These are phyloP conservation scores for Claviceps maximensis DNA, from an alignment of 2,329 filamentous ascomycete genomes.

Conservation along the genomic window DNA sequence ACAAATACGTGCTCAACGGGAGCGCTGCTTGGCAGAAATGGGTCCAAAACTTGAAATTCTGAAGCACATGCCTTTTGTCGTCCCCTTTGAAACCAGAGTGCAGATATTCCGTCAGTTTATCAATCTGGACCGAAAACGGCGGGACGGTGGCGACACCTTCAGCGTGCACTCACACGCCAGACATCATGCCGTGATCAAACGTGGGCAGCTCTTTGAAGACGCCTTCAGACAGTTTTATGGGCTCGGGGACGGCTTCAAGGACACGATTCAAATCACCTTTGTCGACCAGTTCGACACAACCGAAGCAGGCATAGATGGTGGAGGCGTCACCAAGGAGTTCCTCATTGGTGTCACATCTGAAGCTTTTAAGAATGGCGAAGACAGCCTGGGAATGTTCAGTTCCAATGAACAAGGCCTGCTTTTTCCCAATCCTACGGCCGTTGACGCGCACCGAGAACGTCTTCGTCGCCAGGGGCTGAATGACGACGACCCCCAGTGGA, in stretches of 20 bases:
- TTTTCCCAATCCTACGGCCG: slow-evolving; percentile 71
- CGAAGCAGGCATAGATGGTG: slow-evolving; percentile 92
- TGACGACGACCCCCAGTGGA: slow-evolving; percentile 44
- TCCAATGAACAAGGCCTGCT: slow-evolving; percentile 77
- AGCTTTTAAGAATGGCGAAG: slow-evolving; percentile 52
- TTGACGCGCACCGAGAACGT: slow-evolving; percentile 53
- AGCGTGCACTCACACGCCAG: slow-evolving; percentile 25
- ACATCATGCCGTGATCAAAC: slow-evolving; percentile 68
- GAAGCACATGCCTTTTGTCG: slow-evolving; percentile 92
- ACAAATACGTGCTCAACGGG: slow-evolving; percentile 53
- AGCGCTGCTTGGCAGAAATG: slow-evolving; percentile 62
- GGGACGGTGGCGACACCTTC: slow-evolving; percentile 10
- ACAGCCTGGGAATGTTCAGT: slow-evolving; percentile 48
- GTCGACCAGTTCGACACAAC: slow-evolving; percentile 76
- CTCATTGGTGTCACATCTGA: slow-evolving; percentile 77
- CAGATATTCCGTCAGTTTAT: slow-evolving; percentile 91
- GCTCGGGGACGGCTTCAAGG: slow-evolving; percentile 73
- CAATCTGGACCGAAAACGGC: slow-evolving; percentile 44
- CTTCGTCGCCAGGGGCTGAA: slow-evolving; percentile 37
- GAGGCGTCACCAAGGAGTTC: slow-evolving; percentile 95
- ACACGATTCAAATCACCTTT: slow-evolving; percentile 93
- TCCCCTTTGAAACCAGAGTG: slow-evolving; percentile 83
- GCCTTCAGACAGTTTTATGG: slow-evolving; percentile 73
- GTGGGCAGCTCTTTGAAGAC: slow-evolving; percentile 72
- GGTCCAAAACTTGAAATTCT: slow-evolving; percentile 81